Evolutionary conservation across 306 rosid species (phyloP).

Genomic region (Mimosa pudica): DNA sequence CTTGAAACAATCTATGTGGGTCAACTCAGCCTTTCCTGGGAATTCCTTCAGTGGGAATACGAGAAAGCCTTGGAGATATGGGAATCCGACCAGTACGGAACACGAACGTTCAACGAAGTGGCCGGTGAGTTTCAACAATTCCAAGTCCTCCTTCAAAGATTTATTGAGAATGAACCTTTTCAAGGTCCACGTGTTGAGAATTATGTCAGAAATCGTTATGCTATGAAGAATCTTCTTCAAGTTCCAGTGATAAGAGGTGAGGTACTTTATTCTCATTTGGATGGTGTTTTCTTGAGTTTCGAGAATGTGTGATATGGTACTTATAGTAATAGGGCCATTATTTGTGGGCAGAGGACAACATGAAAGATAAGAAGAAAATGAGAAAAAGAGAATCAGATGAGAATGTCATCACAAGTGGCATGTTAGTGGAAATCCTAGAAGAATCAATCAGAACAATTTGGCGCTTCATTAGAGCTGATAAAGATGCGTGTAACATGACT

Average conservation of each 20-base stretch:
- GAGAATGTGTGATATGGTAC: slow-evolving; percentile 24
- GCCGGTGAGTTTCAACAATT: slow-evolving; percentile 87
- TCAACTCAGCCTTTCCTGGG: slow-evolving; percentile 96
- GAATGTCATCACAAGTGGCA: slow-evolving; percentile 57
- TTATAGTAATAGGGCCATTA: slow-evolving; percentile 14
- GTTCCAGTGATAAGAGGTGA: slow-evolving; percentile 79
- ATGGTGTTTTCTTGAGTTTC: not conserved
- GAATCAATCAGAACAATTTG: slow-evolving; percentile 81
- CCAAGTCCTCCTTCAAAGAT: slow-evolving; percentile 78
- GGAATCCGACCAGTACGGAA: slow-evolving; percentile 56
- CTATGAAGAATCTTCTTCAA: slow-evolving; percentile 66
- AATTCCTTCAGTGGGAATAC: slow-evolving; percentile 80
- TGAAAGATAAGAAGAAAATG: slow-evolving; percentile 51
- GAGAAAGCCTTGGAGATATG: slow-evolving; percentile 60
- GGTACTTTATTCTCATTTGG: not conserved
- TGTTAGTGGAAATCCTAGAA: slow-evolving; percentile 64
- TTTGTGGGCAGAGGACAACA: slow-evolving; percentile 62
- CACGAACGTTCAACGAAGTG: slow-evolving; percentile 55
- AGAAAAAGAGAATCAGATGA: slow-evolving; percentile 42
- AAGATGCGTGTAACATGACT: slow-evolving; percentile 43
- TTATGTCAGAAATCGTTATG: slow-evolving; percentile 66
- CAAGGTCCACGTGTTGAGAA: slow-evolving; percentile 76
- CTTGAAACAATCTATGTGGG: slow-evolving; percentile 87
- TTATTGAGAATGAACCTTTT: slow-evolving; percentile 76
- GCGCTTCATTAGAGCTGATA: slow-evolving; percentile 76